Base-by-base conservation (phyloP, 2,329 filamentous ascomycete species). In the Aureobasidium sp. region DNA sequence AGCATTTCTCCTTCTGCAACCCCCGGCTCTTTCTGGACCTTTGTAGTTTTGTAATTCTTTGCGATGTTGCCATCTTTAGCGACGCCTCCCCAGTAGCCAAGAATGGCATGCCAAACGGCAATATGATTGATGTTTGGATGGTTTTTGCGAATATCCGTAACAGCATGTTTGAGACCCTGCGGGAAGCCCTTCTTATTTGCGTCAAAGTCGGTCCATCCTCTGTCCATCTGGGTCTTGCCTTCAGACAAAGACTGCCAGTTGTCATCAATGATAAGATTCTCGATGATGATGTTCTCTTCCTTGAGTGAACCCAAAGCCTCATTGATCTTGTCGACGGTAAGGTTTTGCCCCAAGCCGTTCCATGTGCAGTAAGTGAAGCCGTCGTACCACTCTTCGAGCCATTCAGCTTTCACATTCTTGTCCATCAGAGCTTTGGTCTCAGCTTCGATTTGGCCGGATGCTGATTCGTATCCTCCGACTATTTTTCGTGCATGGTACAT, bases 351-450 rank as follows among this genome's bases (percentile, higher is more conserved):
- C 0, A 98, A 75, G 0, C 84, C 86, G 64, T 97, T 98, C 93
- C 93, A 98, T 0, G 93, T 98, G 66, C 93, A 98, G 65, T 93
- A 98, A 0, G 90, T 88, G 32, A 98, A 73, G 0, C 90, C 89
- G 66, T 97, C 93, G 64, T 90, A 90, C 90, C 90, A 96, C 55
- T 87, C 82, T 58, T 93, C 83, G 44, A 88, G 72, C 89, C 89
- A 95, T 64, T 82, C 69, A 6, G 66, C 62, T 34, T 76, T 75
- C 29, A 84, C 69, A 4, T 76, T 76, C 22, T 74, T 64, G 11
- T 74, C 70, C 14, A 69, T 68, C 6, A 79, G 60, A 0, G 70
- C 67, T 53, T 73, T 67, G 22, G 77, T 64, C 55, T 83, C 56
- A 24, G 69, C 67, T 17, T 71, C 69, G 54, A 70, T 62, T 60